phyloP scores from a whole-genome alignment of 2,329 filamentous ascomycete species.

The Penicillium sp. region DNA sequence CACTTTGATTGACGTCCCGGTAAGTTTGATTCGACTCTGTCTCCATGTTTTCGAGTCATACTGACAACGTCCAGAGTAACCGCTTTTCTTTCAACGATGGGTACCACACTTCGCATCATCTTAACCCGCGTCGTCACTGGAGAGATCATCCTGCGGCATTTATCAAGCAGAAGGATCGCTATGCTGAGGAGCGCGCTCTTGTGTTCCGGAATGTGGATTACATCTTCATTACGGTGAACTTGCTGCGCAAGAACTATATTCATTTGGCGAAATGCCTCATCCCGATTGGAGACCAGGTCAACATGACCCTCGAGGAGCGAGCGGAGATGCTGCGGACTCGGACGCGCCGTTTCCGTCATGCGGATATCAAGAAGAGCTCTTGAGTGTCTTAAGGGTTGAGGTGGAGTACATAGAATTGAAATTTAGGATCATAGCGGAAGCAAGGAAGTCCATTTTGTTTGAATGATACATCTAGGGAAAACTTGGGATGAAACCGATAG shows the following conservation, averaged over 20 bases:
- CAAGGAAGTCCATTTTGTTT: background rate
- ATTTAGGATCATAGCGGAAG: background rate
- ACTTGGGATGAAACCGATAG: background rate
- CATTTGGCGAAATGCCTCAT: conserved; percentile 69
- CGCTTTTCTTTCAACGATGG: conserved; percentile 59
- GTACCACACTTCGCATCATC: conserved; percentile 72
- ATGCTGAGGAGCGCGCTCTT: conserved; percentile 66
- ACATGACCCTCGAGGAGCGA: conserved; percentile 64
- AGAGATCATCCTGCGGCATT: conserved; percentile 76
- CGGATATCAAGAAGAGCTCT: conserved; percentile 14
- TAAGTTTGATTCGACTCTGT: conserved; percentile 45
- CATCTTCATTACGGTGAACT: conserved; percentile 68
- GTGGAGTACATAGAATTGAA: background rate
- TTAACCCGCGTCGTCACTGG: conserved; percentile 78
- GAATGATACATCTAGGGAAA: background rate
- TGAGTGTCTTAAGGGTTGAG: background rate
- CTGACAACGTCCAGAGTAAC: conserved; percentile 60
- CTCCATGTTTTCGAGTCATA: background rate
- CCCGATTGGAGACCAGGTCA: conserved; percentile 70
- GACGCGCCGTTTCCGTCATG: conserved; percentile 60
- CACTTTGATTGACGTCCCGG: conserved; percentile 74
- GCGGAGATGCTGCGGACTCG: conserved; percentile 63
- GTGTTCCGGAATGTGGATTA: conserved; percentile 83
- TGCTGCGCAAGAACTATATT: conserved; percentile 70
- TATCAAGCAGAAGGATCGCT: conserved; percentile 66